These are phyloP conservation scores for Acer saccharum DNA, from an alignment of 345 rosid species.

Conservation along the genomic window DNA sequence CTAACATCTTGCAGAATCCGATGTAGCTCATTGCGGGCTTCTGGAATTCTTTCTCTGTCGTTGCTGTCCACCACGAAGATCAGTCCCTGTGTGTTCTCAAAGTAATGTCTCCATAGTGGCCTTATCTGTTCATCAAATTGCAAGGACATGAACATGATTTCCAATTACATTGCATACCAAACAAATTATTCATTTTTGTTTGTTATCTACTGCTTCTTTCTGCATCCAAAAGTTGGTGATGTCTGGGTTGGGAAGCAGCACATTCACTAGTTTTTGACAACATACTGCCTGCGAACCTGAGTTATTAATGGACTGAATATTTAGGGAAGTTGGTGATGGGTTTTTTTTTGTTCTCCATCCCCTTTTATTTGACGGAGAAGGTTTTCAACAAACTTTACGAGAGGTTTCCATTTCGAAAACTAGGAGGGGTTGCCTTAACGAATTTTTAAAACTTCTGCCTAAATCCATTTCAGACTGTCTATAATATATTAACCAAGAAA, in stretches of 20 bases:
- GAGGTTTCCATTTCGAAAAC: background rate
- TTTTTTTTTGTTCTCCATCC: no score
- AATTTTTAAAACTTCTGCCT: no score
- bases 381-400: background rate
- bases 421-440: no score
- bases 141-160: background rate
- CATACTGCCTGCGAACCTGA: no score
- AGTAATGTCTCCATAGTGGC: conserved; percentile 75
- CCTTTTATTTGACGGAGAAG: background rate
- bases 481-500: no score
- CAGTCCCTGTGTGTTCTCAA: conserved; percentile 56
- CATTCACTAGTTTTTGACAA: no score
- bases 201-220: no score
- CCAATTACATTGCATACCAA: background rate
- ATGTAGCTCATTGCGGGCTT: conserved; percentile 78
- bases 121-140: conserved; percentile 51
- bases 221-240: no score
- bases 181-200: background rate
- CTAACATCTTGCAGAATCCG: conserved; percentile 59
- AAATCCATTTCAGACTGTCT: no score
- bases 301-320: no score
- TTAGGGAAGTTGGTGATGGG: no score
- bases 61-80: conserved; percentile 78
- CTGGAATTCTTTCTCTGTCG: conserved; percentile 55
- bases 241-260: no score